These are phyloP conservation scores for Beauveria sp. DNA, from an alignment of 2,329 filamentous ascomycete species.

Conservation along the genomic window DNA sequence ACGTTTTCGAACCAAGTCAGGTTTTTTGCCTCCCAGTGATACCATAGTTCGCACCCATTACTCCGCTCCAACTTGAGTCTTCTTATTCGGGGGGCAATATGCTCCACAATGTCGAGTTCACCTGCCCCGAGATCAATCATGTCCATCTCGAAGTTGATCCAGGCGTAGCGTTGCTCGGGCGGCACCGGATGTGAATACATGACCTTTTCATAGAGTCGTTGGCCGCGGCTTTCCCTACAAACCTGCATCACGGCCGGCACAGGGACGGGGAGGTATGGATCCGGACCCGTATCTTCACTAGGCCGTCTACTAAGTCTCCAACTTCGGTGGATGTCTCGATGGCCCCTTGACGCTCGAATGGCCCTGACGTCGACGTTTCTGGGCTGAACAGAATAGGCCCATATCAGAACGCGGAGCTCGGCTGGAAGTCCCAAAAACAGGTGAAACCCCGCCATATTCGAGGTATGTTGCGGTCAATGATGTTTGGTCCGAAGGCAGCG, in stretches of 20 bases:
- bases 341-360: neutral
- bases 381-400: neutral
- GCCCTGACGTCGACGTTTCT: neutral
- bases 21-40: neutral
- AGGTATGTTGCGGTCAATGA: neutral
- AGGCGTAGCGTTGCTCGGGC: neutral
- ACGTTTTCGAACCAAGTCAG: neutral
- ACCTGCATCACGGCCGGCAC: neutral
- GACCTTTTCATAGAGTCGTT: neutral
- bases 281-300: neutral
- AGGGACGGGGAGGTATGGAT: neutral
- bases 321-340: neutral
- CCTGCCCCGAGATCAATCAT: neutral
- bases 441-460: neutral
- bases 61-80: neutral
- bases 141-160: neutral
- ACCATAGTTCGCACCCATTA: neutral
- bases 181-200: neutral
- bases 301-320: neutral
- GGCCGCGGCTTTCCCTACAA: neutral
- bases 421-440: neutral
- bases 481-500: neutral
- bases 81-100: neutral
- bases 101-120: neutral
- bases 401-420: neutral